Evolutionary conservation across 129 eudicot species (phyloP).

Genomic region (Heracleum sosnowskyi): DNA sequence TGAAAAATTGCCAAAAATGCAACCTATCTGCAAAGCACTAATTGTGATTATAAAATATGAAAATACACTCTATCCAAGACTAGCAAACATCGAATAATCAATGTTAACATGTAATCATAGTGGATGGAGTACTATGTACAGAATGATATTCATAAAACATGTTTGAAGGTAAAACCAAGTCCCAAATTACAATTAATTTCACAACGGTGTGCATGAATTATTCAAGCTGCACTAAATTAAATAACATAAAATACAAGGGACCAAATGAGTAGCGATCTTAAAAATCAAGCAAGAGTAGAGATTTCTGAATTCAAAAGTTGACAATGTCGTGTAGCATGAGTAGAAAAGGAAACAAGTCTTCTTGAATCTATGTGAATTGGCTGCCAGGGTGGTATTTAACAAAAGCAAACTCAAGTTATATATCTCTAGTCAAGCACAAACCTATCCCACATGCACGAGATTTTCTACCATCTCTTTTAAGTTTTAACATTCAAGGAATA

Average conservation of each 20-base stretch:
- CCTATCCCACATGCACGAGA: neutral
- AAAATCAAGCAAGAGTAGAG: neutral
- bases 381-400: neutral
- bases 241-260: neutral
- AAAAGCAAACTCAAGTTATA: neutral
- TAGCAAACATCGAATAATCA: neutral
- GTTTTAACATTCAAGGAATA: neutral
- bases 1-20: neutral
- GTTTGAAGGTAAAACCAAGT: neutral
- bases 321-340: neutral
- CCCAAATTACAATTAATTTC: neutral
- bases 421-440: neutral
- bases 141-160: neutral
- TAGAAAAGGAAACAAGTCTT: neutral
- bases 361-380: neutral
- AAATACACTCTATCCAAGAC: neutral
- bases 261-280: neutral
- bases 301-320: neutral
- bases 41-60: neutral
- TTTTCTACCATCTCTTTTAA: conserved; percentile 6
- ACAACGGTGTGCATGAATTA: neutral
- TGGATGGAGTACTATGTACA: neutral
- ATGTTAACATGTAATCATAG: neutral
- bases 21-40: neutral
- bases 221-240: neutral